These are phyloP conservation scores for Tuber borchii DNA, from an alignment of 495 filamentous ascomycete genomes.

Conservation along the genomic window DNA sequence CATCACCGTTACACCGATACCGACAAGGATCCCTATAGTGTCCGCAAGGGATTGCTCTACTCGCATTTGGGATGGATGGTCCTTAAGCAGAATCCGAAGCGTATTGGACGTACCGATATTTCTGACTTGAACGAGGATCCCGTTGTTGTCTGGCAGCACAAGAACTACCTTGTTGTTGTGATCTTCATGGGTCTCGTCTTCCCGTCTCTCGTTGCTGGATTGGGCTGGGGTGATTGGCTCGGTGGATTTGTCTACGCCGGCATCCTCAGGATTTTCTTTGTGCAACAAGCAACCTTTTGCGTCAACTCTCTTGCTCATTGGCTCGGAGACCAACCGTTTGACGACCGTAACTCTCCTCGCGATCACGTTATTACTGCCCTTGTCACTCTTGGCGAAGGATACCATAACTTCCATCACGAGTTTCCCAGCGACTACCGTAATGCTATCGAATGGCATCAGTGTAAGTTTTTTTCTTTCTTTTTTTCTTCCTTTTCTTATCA, in stretches of 20 bases:
- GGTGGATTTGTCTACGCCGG: conserved; percentile 93
- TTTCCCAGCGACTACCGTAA: conserved; percentile 99
- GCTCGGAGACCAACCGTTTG: conserved; percentile 98
- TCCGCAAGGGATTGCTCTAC: conserved; percentile 95
- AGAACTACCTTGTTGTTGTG: conserved; percentile 84
- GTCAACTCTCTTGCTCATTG: conserved; percentile 98
- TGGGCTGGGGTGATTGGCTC: conserved; percentile 82
- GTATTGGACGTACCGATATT: conserved; percentile 93
- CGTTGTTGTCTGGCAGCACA: conserved; percentile 91
- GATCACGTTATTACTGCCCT: conserved; percentile 94
- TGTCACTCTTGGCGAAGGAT: conserved; percentile 93
- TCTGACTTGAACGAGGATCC: conserved; percentile 91
- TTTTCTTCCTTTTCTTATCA: neutral
- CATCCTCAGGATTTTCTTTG: conserved; percentile 94
- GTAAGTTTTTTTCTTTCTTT: conserved; percentile 11
- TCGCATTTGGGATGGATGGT: conserved; percentile 93
- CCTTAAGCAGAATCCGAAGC: conserved; percentile 89
- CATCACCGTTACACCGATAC: conserved; percentile 99
- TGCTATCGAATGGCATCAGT: conserved; percentile 95
- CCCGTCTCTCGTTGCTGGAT: conserved; percentile 74
- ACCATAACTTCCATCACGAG: conserved; percentile 99
- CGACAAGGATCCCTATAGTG: conserved; percentile 97
- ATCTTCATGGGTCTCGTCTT: conserved; percentile 79
- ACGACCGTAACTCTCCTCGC: conserved; percentile 96
- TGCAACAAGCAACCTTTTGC: conserved; percentile 99